These are phyloP conservation scores for Petunia secreta DNA, from an alignment of 257 asterid genomes.

Conservation along the genomic window DNA sequence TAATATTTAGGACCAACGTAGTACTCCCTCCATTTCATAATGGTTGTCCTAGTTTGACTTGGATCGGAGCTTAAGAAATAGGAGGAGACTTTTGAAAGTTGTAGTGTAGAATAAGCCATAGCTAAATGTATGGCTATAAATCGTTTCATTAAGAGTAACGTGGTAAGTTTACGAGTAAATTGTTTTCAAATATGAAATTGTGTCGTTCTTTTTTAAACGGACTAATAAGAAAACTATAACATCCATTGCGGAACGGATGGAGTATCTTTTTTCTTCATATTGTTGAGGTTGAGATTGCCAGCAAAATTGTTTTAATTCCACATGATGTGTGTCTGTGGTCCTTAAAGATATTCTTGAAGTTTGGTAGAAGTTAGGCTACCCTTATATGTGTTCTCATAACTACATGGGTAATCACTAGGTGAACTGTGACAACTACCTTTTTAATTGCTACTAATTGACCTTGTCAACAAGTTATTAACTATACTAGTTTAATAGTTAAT, in stretches of 20 bases:
- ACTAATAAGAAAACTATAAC: no score
- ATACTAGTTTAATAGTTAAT: neutral
- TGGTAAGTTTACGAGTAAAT: no score
- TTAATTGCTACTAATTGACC: neutral
- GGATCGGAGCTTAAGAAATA: no score
- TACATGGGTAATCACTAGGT: slow-evolving; percentile 20
- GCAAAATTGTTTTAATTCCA: slow-evolving; percentile 17
- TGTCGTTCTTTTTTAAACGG: no score
- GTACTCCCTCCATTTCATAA: no score
- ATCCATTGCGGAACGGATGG: no score
- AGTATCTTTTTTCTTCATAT: neutral
- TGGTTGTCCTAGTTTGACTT: no score
- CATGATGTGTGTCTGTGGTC: slow-evolving; percentile 16
- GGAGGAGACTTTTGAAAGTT: no score
- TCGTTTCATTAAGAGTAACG: no score
- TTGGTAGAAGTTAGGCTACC: slow-evolving; percentile 28
- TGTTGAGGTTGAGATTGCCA: neutral
- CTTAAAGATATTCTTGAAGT: neutral
- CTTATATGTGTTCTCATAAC: slow-evolving; percentile 15
- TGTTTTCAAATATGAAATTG: no score
- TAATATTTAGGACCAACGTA: neutral
- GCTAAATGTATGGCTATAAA: no score
- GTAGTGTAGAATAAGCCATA: no score
- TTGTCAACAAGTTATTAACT: neutral
- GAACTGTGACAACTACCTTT: slow-evolving; percentile 26